Conservation (phyloP, 2,329 filamentous ascomycete species). For the Chrysoporthe cubensis region DNA sequence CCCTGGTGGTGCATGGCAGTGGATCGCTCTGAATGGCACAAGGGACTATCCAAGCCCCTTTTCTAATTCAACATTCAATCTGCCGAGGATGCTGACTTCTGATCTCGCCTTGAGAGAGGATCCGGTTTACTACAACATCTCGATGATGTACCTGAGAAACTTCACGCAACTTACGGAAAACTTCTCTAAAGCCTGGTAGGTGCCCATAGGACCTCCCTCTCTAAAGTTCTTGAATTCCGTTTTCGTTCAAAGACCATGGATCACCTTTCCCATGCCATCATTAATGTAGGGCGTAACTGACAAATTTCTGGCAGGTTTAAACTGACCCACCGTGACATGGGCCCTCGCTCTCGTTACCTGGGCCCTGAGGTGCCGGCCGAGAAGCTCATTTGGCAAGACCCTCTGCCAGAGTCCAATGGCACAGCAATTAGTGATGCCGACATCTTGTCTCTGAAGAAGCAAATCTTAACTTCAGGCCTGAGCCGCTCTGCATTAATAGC, state of each 20-base stretch:
- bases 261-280: background rate
- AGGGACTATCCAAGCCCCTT: constrained; percentile 70
- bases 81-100: constrained; percentile 72
- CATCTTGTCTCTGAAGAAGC: constrained; percentile 67
- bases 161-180: constrained; percentile 67
- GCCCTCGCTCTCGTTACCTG: constrained; percentile 70
- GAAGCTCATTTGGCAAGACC: constrained; percentile 75
- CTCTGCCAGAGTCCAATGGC: constrained; percentile 63
- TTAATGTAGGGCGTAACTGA: background rate
- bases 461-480: constrained; percentile 67
- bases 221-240: background rate
- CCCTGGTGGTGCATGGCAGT: constrained; percentile 74
- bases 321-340: constrained; percentile 79
- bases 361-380: constrained; percentile 76
- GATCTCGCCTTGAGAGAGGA: constrained; percentile 72
- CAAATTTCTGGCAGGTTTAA: constrained; percentile 46
- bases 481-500: constrained; percentile 64
- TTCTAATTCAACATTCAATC: constrained; percentile 68
- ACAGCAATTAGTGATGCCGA: constrained; percentile 65
- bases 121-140: constrained; percentile 71
- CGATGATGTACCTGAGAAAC: constrained; percentile 66
- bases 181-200: constrained; percentile 69
- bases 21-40: constrained; percentile 68
- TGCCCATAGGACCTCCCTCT: background rate
- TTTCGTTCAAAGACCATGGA: background rate